Percentiles rank a stretch among this genome's conserved stretches.
phyloP scores from a whole-genome alignment of 2,329 filamentous ascomycete species.

The Aspergillus tanneri region DNA sequence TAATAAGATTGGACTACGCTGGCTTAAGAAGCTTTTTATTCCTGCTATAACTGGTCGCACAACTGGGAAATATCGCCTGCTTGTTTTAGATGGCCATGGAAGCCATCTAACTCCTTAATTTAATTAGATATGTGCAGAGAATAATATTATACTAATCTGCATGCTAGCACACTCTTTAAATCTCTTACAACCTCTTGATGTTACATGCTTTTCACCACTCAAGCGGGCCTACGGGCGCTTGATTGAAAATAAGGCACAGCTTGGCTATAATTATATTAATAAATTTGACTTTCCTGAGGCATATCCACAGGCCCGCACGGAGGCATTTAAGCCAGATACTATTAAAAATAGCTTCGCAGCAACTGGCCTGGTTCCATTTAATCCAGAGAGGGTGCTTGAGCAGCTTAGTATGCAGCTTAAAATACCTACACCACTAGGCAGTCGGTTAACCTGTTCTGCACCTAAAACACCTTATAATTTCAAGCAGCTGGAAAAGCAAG shows the following conservation, averaged over 20 bases:
- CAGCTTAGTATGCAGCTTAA: conserved; percentile 10
- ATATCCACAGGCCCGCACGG: neutral
- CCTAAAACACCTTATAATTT: too few species aligned
- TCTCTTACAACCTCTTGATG: conserved; percentile 13
- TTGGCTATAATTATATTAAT: conserved; percentile 9
- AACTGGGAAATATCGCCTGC: conserved; percentile 10
- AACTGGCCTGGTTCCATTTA: neutral
- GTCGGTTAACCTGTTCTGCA: too few species aligned
- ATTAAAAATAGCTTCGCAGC: conserved; percentile 9
- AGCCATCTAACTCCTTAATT: too few species aligned
- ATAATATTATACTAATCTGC: too few species aligned
- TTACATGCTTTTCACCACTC: conserved; percentile 7
- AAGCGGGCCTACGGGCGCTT: neutral
- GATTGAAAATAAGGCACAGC: neutral
- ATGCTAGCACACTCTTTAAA: neutral
- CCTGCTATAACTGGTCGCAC: neutral
- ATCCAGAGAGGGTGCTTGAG: conserved; percentile 4
- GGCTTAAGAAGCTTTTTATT: conserved; percentile 4
- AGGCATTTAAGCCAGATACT: neutral
- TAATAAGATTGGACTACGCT: too few species aligned
- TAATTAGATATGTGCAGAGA: too few species aligned
- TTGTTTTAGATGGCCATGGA: conserved; percentile 16
- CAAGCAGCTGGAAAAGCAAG: too few species aligned
- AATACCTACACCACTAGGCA: conserved; percentile 4
- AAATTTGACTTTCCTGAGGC: neutral